Percentiles rank a stretch among this genome's conserved stretches.
These are phyloP conservation scores for Gossypium mustelinum DNA, from an alignment of 345 rosid genomes.

Conservation along the genomic window DNA sequence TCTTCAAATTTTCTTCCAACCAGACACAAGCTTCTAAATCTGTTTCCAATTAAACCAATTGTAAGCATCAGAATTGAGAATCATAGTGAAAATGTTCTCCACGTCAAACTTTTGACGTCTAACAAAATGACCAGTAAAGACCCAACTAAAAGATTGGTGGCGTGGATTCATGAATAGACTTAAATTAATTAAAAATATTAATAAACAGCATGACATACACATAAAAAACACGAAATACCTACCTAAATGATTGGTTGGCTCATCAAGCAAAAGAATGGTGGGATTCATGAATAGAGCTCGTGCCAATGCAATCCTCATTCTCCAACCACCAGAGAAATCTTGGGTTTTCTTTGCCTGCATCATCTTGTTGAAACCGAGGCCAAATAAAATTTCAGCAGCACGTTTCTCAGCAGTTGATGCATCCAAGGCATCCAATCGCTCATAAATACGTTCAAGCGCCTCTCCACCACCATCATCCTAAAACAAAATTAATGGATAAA, in stretches of 20 bases:
- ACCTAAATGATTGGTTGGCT: slow-evolving; percentile 98
- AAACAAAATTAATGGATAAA: neutral
- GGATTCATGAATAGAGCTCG: slow-evolving; percentile 94
- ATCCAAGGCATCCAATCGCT: slow-evolving; percentile 86
- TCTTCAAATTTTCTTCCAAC: slow-evolving; percentile 93
- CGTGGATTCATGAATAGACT: slow-evolving; percentile 83
- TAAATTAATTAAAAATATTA: slow-evolving; percentile 33
- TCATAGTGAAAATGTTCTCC: neutral
- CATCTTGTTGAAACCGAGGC: slow-evolving; percentile 85
- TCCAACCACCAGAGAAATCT: slow-evolving; percentile 99
- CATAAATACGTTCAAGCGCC: slow-evolving; percentile 78
- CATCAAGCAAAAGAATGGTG: slow-evolving; percentile 90
- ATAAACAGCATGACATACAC: neutral
- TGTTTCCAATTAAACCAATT: slow-evolving; percentile 29
- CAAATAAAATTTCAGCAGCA: slow-evolving; percentile 91
- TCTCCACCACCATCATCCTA: slow-evolving; percentile 98
- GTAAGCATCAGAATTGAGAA: neutral
- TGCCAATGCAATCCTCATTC: slow-evolving; percentile 97
- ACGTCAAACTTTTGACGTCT: neutral
- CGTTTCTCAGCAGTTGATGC: slow-evolving; percentile 94
- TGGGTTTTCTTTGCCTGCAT: slow-evolving; percentile 90
- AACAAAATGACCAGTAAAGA: neutral
- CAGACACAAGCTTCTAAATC: slow-evolving; percentile 99
- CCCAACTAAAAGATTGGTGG: slow-evolving; percentile 85
- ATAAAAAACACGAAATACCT: slow-evolving; percentile 1